phyloP scores from a whole-genome alignment of 768 basidiomycete species.

The Phanerochaete sordida region DNA sequence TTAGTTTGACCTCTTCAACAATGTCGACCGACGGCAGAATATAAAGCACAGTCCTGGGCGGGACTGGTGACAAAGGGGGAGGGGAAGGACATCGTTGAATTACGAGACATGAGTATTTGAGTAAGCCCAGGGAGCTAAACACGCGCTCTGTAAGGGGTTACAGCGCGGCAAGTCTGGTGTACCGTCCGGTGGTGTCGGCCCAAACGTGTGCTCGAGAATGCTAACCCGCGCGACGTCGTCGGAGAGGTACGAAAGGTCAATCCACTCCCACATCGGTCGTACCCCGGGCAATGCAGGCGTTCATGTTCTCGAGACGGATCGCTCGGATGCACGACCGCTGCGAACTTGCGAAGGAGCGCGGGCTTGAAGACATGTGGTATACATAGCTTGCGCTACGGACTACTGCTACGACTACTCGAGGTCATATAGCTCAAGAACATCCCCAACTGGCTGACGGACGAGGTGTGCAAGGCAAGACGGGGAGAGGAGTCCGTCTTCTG shows the following conservation, averaged over 20 bases:
- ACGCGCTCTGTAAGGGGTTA: background rate
- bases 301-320: too few relatives aligned
- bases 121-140: conserved; percentile 5
- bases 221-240: background rate
- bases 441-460: too few relatives aligned
- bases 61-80: background rate
- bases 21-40: background rate
- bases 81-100: conserved; percentile 2
- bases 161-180: background rate
- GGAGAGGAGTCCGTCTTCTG: too few relatives aligned
- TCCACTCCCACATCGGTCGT: background rate
- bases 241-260: background rate
- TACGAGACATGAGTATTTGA: conserved; percentile 9
- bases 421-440: too few relatives aligned
- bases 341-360: background rate
- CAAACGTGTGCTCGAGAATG: background rate
- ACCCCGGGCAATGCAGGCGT: conserved; percentile 2
- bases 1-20: background rate
- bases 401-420: too few relatives aligned
- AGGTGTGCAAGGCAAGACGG: too few relatives aligned
- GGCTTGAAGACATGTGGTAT: background rate
- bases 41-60: background rate
- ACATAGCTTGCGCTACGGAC: too few relatives aligned
- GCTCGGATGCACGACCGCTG: background rate
- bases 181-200: background rate